Base-by-base conservation (phyloP, 164 flowering plant genomes). In the Litsea cubeba region DNA sequence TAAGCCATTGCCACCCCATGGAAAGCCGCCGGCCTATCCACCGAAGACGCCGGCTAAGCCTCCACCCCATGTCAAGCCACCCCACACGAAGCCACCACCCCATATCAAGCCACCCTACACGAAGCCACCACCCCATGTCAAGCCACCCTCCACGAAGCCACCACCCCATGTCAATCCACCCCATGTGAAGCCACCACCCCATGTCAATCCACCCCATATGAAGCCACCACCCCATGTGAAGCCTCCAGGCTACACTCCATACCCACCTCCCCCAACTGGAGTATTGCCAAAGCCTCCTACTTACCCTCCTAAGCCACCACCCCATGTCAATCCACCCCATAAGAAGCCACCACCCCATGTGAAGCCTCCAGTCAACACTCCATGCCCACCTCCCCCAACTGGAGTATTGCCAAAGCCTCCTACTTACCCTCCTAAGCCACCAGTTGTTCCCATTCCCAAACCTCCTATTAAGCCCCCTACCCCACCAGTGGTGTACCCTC, bases 221-320 rank as follows among this genome's bases (percentile, higher is more conserved):
- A 65, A 50, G 15, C 75, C 40, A 26, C 65, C 70, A 20, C 66
- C 70, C 63, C 14, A 20, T 22, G 74, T 69, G 0, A 65, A 57
- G 28, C 82, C 76, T 12, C 79, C 74, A 6, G 35, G 5, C 35
- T 3, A 30, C 5, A 30, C 35, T 7, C 46, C 23, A 12, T n/a
- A 76, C 68, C 51, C 72, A n/a, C 80, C 84, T 0, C 60, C 68
- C 40, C 25, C 68, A 30, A 46, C 68, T 58, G 62, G n/a, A 17
- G 62, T 58, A 11, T 4, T 58, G n/a, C 62, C 62, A 10, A 49
- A 49, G 28, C 71, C 71, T 18, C 71, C 71, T 58, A 58, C 62
- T 58, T n/a, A 5, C n/a, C 62, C 32, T 3, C 32, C 32, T 30
- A 30, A 30, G 32, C 32, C 32, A 30, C 62, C 62, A 10, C 71